A percentile compares a stretch with the other conserved stretches of the same genome.
phyloP scores from a whole-genome alignment of 108 stramenopile species.

The Nannochloropsis oceanica region DNA sequence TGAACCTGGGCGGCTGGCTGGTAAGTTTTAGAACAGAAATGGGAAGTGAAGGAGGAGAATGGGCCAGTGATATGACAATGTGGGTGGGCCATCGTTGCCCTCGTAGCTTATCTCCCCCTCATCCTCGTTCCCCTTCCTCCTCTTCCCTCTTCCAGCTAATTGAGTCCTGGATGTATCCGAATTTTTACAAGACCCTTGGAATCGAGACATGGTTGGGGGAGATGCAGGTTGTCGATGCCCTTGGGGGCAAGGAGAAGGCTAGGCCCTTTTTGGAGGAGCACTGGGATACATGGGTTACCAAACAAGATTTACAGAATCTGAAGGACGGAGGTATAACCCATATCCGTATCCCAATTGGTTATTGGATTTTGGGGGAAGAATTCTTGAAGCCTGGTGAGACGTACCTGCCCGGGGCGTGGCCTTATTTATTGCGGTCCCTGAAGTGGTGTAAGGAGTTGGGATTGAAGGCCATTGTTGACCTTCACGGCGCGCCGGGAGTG shows the following conservation, averaged over 20 bases:
- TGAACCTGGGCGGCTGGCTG: neutral
- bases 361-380: constrained; percentile 46
- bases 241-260: neutral
- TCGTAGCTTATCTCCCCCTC: no score
- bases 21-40: neutral
- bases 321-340: constrained; percentile 46
- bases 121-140: no score
- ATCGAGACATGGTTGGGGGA: neutral
- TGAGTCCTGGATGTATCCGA: neutral
- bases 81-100: no score
- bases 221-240: neutral
- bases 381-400: constrained; percentile 33
- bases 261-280: constrained; percentile 43
- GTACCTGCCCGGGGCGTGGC: constrained; percentile 46
- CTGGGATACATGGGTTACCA: constrained; percentile 73
- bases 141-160: neutral
- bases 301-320: constrained; percentile 47
- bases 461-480: constrained; percentile 50
- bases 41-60: no score
- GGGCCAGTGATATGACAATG: no score
- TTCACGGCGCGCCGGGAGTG: constrained; percentile 56
- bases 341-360: constrained; percentile 51
- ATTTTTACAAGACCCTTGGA: neutral
- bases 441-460: constrained; percentile 42
- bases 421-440: constrained; percentile 43